phyloP scores from a whole-genome alignment of 345 rosid genomes.

The Mangifera indica region DNA sequence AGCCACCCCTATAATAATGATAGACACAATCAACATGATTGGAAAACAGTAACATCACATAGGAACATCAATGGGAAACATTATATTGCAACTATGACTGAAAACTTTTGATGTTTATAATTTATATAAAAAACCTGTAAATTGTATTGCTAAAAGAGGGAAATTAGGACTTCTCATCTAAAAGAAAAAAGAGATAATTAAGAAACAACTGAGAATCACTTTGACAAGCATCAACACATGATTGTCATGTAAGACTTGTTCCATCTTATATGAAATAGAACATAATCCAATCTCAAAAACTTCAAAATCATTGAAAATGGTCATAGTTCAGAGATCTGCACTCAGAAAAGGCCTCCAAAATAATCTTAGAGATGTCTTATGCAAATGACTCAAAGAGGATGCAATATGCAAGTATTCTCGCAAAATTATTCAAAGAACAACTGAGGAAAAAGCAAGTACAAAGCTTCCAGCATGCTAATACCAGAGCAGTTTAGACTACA shows the following conservation, averaged over 20 bases:
- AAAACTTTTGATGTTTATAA: conserved; percentile 11
- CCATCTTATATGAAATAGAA: neutral
- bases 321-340: neutral
- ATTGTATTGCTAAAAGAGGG: too few species aligned
- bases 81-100: conserved; percentile 14
- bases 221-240: neutral
- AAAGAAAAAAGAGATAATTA: neutral
- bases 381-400: neutral
- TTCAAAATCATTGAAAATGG: neutral
- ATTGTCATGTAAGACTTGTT: neutral
- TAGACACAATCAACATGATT: conserved; percentile 5
- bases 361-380: neutral
- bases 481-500: neutral
- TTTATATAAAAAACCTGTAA: neutral
- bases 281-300: neutral
- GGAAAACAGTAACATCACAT: neutral
- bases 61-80: neutral
- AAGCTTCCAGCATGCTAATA: neutral
- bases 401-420: neutral
- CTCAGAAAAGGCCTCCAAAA: neutral
- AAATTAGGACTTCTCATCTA: neutral
- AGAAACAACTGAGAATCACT: neutral
- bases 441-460: neutral
- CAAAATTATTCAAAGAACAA: conserved; percentile 1
- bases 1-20: conserved; percentile 64